phyloP scores from a whole-genome alignment of 805 yeast species.

The Lipomyces yamadae region DNA sequence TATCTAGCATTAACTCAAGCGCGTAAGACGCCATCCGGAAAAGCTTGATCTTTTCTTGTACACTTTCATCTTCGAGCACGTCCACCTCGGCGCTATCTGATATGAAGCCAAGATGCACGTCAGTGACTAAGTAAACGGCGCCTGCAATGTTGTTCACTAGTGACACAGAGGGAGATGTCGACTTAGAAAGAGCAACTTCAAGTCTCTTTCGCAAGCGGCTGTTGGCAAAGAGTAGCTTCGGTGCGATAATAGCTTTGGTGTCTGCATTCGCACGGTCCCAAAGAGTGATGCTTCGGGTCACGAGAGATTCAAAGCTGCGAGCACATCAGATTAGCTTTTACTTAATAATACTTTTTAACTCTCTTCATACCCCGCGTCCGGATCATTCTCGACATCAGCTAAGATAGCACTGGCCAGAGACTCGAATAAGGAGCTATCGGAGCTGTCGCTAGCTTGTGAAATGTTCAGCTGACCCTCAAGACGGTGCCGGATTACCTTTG shows the following conservation, averaged over 20 bases:
- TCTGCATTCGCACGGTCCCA: conserved; percentile 29
- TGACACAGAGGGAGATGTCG: conserved; percentile 19
- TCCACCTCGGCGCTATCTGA: background rate
- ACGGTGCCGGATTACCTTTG: conserved; percentile 23
- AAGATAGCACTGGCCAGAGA: conserved; percentile 28
- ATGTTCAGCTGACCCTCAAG: conserved; percentile 31
- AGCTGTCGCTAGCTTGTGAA: background rate
- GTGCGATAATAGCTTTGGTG: conserved; percentile 15
- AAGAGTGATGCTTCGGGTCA: conserved; percentile 21
- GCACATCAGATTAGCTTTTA: background rate
- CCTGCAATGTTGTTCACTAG: conserved; percentile 31
- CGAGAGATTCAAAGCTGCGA: conserved; percentile 22
- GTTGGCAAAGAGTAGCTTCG: conserved; percentile 14
- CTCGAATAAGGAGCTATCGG: conserved; percentile 18
- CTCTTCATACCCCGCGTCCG: conserved; percentile 11
- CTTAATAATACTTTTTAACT: background rate
- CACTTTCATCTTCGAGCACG: background rate
- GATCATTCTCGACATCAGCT: conserved; percentile 28
- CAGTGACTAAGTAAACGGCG: conserved; percentile 20
- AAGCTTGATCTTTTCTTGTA: conserved; percentile 14
- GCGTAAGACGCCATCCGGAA: conserved; percentile 28
- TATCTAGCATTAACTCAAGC: conserved; percentile 15
- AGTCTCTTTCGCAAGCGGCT: conserved; percentile 13
- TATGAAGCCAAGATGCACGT: background rate
- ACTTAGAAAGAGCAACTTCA: conserved; percentile 11